These are phyloP conservation scores for Ogataea methanolica DNA, from an alignment of 805 yeast genomes.

Conservation along the genomic window DNA sequence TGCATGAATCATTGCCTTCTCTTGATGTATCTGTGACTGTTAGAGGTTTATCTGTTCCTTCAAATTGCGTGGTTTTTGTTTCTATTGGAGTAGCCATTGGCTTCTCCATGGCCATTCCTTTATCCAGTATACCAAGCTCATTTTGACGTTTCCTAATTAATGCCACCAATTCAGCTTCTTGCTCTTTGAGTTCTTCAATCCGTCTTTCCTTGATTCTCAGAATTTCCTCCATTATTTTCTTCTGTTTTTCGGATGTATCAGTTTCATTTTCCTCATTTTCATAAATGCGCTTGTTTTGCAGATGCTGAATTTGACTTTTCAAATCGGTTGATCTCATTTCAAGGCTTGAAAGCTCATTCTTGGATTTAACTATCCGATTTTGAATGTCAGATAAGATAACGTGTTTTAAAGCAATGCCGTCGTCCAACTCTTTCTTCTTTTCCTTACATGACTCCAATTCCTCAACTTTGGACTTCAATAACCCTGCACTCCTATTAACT, in stretches of 20 bases:
- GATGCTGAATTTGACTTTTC: too few species aligned
- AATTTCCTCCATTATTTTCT: not conserved
- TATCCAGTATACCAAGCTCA: not conserved
- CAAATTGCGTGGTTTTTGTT: not conserved
- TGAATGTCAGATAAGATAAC: too few species aligned
- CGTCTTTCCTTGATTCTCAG: not conserved
- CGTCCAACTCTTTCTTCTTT: too few species aligned
- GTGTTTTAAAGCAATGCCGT: too few species aligned
- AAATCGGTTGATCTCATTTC: too few species aligned
- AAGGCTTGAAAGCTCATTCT: too few species aligned
- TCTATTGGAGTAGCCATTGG: not conserved
- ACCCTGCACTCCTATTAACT: too few species aligned
- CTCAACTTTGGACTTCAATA: too few species aligned
- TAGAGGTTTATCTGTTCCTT: too few species aligned
- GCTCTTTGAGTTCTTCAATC: not conserved
- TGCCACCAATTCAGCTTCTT: not conserved
- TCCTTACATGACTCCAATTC: too few species aligned
- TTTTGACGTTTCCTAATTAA: not conserved
- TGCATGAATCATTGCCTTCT: not conserved
- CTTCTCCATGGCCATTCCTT: not conserved
- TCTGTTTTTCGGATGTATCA: not conserved
- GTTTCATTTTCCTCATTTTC: not conserved
- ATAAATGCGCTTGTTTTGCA: not conserved
- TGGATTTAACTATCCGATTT: too few species aligned
- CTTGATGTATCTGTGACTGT: not conserved